These are phyloP conservation scores for Pythium phragmiticola DNA, from an alignment of 352 stramenopile species.

Conservation along the genomic window DNA sequence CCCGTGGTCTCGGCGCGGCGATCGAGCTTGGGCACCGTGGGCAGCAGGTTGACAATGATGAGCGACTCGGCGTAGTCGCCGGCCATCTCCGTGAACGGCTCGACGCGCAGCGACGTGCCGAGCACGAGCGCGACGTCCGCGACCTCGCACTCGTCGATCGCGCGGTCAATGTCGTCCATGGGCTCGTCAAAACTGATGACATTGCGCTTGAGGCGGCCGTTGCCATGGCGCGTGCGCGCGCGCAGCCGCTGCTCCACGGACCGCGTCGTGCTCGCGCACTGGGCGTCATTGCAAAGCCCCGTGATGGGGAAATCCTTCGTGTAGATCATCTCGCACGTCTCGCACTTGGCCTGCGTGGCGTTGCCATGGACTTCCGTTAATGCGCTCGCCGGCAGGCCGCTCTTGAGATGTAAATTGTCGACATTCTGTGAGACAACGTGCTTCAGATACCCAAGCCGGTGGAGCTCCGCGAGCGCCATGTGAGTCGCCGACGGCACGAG, in stretches of 20 bases:
- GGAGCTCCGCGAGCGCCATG: slow-evolving; percentile 80
- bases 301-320: slow-evolving; percentile 63
- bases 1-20: slow-evolving; percentile 60
- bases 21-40: slow-evolving; percentile 72
- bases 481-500: slow-evolving; percentile 76
- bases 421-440: slow-evolving; percentile 84
- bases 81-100: slow-evolving; percentile 82
- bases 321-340: slow-evolving; percentile 88
- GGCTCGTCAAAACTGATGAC: slow-evolving; percentile 83
- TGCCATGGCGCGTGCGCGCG: slow-evolving; percentile 71
- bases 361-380: slow-evolving; percentile 84
- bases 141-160: slow-evolving; percentile 78
- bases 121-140: slow-evolving; percentile 77
- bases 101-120: slow-evolving; percentile 71
- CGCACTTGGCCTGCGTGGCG: slow-evolving; percentile 76
- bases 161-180: slow-evolving; percentile 72
- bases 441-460: slow-evolving; percentile 69
- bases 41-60: slow-evolving; percentile 75
- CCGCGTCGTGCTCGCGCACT: slow-evolving; percentile 68
- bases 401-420: slow-evolving; percentile 85
- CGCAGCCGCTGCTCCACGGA: slow-evolving; percentile 56
- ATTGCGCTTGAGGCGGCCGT: slow-evolving; percentile 69
- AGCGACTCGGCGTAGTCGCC: slow-evolving; percentile 70
- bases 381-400: slow-evolving; percentile 47
- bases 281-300: slow-evolving; percentile 58